Conservation (phyloP, 768 basidiomycete species). For the Phaeotremella fagi region DNA sequence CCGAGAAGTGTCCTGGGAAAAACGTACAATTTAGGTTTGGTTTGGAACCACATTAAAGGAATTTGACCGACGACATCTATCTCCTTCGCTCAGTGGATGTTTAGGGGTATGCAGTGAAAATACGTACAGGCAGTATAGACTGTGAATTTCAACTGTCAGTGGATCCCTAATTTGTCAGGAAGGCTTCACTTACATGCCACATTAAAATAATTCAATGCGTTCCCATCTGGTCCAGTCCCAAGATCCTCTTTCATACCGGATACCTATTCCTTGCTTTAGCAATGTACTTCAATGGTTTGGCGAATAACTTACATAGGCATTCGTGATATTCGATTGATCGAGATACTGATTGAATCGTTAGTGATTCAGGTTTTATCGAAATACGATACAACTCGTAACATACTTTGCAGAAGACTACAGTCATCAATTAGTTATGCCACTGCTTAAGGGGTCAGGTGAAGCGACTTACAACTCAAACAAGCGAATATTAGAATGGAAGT, state of each 20-base stretch:
- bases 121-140: conserved; percentile 10
- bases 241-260: conserved; percentile 37
- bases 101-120: neutral
- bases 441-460: neutral
- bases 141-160: neutral
- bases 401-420: conserved; percentile 15
- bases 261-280: neutral
- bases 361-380: no score
- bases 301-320: conserved; percentile 18
- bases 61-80: conserved; percentile 29
- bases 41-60: conserved; percentile 26
- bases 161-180: no score
- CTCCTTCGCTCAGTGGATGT: neutral
- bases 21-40: conserved; percentile 17
- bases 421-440: neutral
- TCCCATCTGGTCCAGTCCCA: conserved; percentile 20
- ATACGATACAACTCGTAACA: conserved; percentile 1
- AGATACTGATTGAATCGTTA: conserved; percentile 1
- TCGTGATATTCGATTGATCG: conserved; percentile 28
- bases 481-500: conserved; percentile 30
- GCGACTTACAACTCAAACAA: conserved; percentile 20
- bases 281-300: neutral
- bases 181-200: conserved; percentile 14
- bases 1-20: conserved; percentile 2
- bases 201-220: conserved; percentile 29